Evolutionary conservation across 1,139 yeast species (phyloP), one percentile per base, ranked within the genome.

Genomic region (Suhomyces yuchorum): DNA sequence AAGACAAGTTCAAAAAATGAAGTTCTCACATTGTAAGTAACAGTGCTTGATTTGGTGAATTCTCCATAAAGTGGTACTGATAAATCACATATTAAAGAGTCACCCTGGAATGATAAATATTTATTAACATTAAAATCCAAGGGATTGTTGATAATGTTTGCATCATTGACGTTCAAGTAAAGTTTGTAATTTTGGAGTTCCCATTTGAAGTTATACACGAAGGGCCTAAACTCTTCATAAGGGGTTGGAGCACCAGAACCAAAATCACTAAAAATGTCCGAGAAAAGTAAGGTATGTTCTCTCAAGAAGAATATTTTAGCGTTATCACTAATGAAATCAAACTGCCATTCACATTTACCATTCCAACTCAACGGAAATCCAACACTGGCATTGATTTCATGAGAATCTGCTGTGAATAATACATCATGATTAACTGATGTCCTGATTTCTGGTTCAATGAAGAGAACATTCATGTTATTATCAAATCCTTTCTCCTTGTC

Each of bases 351-450:
- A 22, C 89, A 83, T 46, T 75, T 70, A 1, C 89, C 93, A 62
- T 92, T 89, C 97, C 97, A 92, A 49, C 78, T 68, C 35, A 88
- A 67, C 0, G 98, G 97, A 52, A 79, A 82, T 0, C 86, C 83
- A 26, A 87, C 70, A 33, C 78, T 78, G 1, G 86, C 83, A 19
- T 71, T 66, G 3, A 90, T 50, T 1, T 63, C 65, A 59, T 88
- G 93, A 8, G 73, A 68, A 36, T 81, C 80, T 0, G 96, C 89
- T 12, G 77, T 70, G 53, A 87, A 80, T 11, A 91, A 67, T 15
- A 90, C 71, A 57, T 90, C 96, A 63, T 93, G 98, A 57, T 92
- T 93, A 1, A 93, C 95, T 46, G 96, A 87, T 0, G 97, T 76
- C 44, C 93, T 70, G 3, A 91, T 63, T 57, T 87, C 96, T 0